Base-by-base conservation (phyloP, 768 basidiomycete species). In the Royoungia palumana region DNA sequence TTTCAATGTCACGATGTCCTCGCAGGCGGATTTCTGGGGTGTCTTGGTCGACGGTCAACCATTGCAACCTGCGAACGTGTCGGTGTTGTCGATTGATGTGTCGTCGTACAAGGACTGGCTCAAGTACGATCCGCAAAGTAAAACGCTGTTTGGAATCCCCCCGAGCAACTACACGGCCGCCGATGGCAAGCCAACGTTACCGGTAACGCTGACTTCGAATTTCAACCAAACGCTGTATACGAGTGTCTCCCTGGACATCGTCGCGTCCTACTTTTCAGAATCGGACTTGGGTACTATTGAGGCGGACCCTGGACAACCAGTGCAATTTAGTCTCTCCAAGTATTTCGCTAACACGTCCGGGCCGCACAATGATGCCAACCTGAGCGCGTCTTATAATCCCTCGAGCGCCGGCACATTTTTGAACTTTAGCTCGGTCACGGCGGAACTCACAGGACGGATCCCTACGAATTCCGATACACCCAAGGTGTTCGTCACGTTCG, bases 211-310 rank as follows among this genome's bases (percentile, higher is more conserved):
- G 35, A 77, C 68, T 19, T 78, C 87, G 2, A 64, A 72, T 16
- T 83, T 85, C 66, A 84, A 88, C 59, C 85, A 92, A 64, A 77
- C 79, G 0, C 56, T 90, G 50, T 67, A 73, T 17, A 82, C 85
- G 17, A 82, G 75, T 53, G 72, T 94, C 28, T 72, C 79, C 2
- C 59, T 97, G 53, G 78, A 78, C 22, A 64, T 89, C 19, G 80
- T 85, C 9, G 77, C 85, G 4, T 87, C 90, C 4, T 88, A 80
- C 64, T 95, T 96, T 70, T 70, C 77, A 11, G 53, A 71, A 19
- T 70, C 80, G 19, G 67, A 71, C 27, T 68, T 91, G 37, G 80
- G 86, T 16, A 73, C 81, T 19, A 68, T 86, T 41, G 69, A 78
- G 41, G 76, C 74, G 34, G 70, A 73, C 21, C 79, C 78, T 13